Base-by-base conservation (phyloP, 139 green algal species). In the Diplosphaera chodatii region DNA sequence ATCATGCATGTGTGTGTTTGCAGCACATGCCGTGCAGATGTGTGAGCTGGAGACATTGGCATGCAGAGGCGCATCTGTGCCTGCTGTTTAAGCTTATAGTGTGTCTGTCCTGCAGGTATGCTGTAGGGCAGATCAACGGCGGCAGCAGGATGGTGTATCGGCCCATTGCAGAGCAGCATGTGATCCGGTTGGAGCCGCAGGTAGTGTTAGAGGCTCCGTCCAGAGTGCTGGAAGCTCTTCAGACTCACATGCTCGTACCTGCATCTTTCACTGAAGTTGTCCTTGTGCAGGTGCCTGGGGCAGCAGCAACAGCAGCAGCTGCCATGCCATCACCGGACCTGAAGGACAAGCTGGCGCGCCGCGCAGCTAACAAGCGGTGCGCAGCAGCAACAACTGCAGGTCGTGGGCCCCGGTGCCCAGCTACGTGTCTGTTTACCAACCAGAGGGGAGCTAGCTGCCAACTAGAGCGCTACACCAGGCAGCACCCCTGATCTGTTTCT, bases 181-280 rank as follows among this genome's bases (percentile, higher is more conserved):
- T 85, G 5, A 34, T 86, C 25, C 66, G 80, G 13, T 73, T 86
- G 77, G 71, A 86, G 65, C 78, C 80, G 10, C 40, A n/a, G n/a
- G n/a, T n/a, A n/a, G n/a, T n/a, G n/a, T n/a, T n/a, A n/a, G n/a
- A n/a, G n/a, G n/a, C n/a, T n/a, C n/a, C n/a, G n/a, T n/a, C n/a
- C n/a, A n/a, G n/a, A n/a, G n/a, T n/a, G n/a, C n/a, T n/a, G n/a
- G n/a, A n/a, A n/a, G n/a, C n/a, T n/a, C n/a, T n/a, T n/a, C n/a
- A n/a, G n/a, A n/a, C n/a, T n/a, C n/a, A 70, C 13, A 65, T 68
- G 30, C 56, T 28, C 6, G 73, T 31, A 1, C 28, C 71, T 32
- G 33, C 68, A 21, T 85, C 84, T 66, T 28, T 25, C 16, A 28
- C 70, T 23, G 31, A 40, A 4, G 65, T 30, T 22, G 63, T 30